A percentile compares a stretch with the other conserved stretches of the same genome.
Conservation (phyloP, 2,329 filamentous ascomycete species). For the Aschersonia sp. region DNA sequence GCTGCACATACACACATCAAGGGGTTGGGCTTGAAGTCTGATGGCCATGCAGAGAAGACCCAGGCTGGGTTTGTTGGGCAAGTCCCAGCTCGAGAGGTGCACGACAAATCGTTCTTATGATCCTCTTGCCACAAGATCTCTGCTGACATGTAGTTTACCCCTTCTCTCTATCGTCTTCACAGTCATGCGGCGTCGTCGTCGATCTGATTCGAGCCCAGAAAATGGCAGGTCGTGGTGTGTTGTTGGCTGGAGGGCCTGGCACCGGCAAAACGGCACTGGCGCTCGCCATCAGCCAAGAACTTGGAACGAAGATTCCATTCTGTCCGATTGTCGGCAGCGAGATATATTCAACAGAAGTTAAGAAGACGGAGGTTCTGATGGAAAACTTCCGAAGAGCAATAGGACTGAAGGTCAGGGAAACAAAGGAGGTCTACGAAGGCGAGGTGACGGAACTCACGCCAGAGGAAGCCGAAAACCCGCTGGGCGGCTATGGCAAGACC, state of each 20-base stretch:
- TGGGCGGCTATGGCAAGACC: constrained; percentile 93
- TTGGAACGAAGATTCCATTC: constrained; percentile 96
- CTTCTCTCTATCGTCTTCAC: neutral
- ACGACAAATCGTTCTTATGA: no score
- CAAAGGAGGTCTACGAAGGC: constrained; percentile 98
- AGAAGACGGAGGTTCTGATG: constrained; percentile 99
- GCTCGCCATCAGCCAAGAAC: constrained; percentile 87
- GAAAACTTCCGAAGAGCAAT: constrained; percentile 98
- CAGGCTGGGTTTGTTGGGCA: constrained; percentile 84
- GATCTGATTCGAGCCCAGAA: constrained; percentile 93
- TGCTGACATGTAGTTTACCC: neutral
- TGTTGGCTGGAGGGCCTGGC: constrained; percentile 86
- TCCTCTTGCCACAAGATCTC: neutral
- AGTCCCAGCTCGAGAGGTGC: constrained; percentile 71
- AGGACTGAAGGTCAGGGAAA: constrained; percentile 91
- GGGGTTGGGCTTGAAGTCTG: constrained; percentile 71
- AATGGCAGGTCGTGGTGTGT: constrained; percentile 88
- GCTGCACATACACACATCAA: constrained; percentile 97
- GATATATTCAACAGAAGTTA: constrained; percentile 94
- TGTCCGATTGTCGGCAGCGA: constrained; percentile 97
- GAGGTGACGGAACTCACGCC: constrained; percentile 96
- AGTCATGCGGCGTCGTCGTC: constrained; percentile 92
- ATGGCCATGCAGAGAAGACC: constrained; percentile 73
- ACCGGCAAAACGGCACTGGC: constrained; percentile 96
- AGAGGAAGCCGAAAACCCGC: constrained; percentile 93